Conservation (phyloP, 2,329 filamentous ascomycete genomes). For the Emmonsiellopsis sp. region DNA sequence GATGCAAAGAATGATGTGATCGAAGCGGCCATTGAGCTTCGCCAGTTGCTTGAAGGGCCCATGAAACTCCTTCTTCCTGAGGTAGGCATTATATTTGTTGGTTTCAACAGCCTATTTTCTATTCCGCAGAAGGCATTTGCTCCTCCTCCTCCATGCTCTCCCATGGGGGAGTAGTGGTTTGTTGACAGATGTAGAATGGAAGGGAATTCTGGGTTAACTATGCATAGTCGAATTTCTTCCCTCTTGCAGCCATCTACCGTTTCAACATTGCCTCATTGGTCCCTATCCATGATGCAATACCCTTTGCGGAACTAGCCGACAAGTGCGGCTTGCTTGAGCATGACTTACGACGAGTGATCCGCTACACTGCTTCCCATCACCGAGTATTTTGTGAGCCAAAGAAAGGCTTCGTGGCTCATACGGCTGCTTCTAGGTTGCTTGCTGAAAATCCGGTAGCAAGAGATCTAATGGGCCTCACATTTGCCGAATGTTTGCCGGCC, state of each 20-base stretch:
- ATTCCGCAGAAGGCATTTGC: neutral
- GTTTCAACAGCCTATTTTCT: neutral
- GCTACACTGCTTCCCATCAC: slow-evolving; percentile 10
- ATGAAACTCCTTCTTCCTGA: neutral
- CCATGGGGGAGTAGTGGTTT: neutral
- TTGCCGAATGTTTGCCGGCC: slow-evolving; percentile 5
- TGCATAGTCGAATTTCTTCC: neutral
- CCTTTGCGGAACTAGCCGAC: slow-evolving; percentile 8
- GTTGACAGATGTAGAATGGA: neutral
- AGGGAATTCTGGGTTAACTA: neutral
- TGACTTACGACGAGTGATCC: slow-evolving; percentile 10
- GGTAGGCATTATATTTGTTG: neutral
- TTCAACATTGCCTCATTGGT: slow-evolving; percentile 9
- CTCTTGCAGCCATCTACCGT: slow-evolving; percentile 7
- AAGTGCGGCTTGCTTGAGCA: slow-evolving; percentile 6
- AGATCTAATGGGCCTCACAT: slow-evolving; percentile 4
- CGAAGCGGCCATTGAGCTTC: slow-evolving; percentile 1
- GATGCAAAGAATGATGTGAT: slow-evolving; percentile 1
- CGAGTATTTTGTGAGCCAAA: slow-evolving; percentile 8
- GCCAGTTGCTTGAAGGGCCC: neutral
- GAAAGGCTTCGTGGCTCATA: slow-evolving; percentile 9
- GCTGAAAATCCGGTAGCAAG: neutral
- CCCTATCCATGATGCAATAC: slow-evolving; percentile 8
- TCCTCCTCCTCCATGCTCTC: neutral
- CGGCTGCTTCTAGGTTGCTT: slow-evolving; percentile 7